Evolutionary conservation across 2,329 filamentous ascomycete species (phyloP).

Genomic region (Microsporum audouinii): DNA sequence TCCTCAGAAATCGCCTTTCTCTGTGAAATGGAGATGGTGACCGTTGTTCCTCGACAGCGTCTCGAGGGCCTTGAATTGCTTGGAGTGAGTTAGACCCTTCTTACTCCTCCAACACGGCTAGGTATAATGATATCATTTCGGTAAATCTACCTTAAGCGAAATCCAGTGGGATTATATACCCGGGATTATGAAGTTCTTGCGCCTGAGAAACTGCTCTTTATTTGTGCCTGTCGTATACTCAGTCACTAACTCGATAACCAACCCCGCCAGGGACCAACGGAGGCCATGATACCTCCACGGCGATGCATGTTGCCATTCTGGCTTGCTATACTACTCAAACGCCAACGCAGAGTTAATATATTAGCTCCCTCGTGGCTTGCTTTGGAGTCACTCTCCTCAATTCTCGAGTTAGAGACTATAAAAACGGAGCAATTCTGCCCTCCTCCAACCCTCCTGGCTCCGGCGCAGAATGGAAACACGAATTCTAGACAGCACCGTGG

Average conservation of each 20-base stretch:
- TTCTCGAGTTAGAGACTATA: slow-evolving; percentile 71
- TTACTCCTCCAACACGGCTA: background rate
- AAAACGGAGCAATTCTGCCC: slow-evolving; percentile 62
- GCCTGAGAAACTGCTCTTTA: slow-evolving; percentile 8
- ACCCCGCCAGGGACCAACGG: slow-evolving; percentile 57
- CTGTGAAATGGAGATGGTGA: slow-evolving; percentile 95
- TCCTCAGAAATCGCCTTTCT: slow-evolving; percentile 86
- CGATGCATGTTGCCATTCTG: slow-evolving; percentile 73
- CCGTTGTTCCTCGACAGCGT: slow-evolving; percentile 78
- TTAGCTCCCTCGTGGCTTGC: slow-evolving; percentile 82
- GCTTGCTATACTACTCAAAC: slow-evolving; percentile 90
- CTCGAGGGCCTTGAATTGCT: slow-evolving; percentile 78
- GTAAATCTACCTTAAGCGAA: background rate
- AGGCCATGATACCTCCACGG: slow-evolving; percentile 66
- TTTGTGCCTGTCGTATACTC: background rate
- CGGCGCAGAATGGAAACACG: slow-evolving; percentile 10
- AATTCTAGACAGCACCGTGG: slow-evolving; percentile 21
- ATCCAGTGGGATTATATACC: background rate
- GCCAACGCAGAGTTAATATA: slow-evolving; percentile 87
- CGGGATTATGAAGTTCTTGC: background rate
- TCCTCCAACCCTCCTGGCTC: slow-evolving; percentile 54
- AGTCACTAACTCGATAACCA: slow-evolving; percentile 2
- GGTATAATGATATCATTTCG: background rate
- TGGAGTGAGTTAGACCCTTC: slow-evolving; percentile 50
- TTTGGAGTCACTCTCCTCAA: slow-evolving; percentile 58